Conservation (phyloP, 2,329 filamentous ascomycete genomes). For the Xylaria polymorpha region DNA sequence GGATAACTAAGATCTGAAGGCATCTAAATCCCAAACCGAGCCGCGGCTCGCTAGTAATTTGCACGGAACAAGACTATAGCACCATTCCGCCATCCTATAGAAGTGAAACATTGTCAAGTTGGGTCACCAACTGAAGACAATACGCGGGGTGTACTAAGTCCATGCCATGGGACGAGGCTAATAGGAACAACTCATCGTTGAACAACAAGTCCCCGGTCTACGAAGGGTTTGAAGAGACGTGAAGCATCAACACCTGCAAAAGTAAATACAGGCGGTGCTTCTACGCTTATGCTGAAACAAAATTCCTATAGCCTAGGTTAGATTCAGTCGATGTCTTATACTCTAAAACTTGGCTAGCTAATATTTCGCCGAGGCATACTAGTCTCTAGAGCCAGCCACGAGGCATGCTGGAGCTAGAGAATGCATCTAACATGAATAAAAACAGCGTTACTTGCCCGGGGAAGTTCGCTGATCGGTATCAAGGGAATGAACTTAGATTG, state of each 20-base stretch:
- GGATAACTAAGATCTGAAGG: neutral
- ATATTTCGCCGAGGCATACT: conserved; percentile 4
- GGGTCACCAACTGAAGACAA: no score
- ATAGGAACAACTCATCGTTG: neutral
- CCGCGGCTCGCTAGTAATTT: no score
- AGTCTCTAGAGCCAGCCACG: neutral
- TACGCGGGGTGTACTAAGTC: no score
- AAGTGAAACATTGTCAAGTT: no score
- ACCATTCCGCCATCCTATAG: no score
- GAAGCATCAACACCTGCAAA: neutral
- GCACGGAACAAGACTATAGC: no score
- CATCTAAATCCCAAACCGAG: no score
- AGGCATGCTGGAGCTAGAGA: conserved; percentile 7
- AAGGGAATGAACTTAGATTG: conserved; percentile 30
- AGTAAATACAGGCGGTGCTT: neutral
- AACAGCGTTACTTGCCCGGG: neutral
- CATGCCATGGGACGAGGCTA: neutral
- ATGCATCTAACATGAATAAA: conserved; percentile 15
- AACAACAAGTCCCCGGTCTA: no score
- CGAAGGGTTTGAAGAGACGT: neutral
- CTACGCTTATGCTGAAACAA: neutral
- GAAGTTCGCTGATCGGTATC: conserved; percentile 5
- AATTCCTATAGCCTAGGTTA: neutral
- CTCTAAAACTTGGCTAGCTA: neutral
- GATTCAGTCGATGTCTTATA: neutral